These are phyloP conservation scores for Stentor roeselii DNA, from an alignment of 73 alveolate species.

Conservation along the genomic window DNA sequence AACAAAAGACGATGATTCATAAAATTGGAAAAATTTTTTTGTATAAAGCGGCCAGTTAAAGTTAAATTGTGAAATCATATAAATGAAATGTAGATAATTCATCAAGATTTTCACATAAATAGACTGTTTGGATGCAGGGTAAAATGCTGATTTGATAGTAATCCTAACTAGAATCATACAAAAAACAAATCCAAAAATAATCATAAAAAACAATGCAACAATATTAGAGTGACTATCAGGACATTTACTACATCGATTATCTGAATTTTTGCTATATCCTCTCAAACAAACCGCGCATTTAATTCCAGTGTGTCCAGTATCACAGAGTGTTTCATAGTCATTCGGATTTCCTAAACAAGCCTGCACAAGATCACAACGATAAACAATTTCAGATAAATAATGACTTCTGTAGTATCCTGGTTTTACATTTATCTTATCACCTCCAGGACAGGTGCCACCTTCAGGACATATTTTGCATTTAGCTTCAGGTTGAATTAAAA, in stretches of 20 bases:
- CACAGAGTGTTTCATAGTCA: slow-evolving; percentile 31
- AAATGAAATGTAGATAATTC: slow-evolving; percentile 51
- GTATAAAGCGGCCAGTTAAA: slow-evolving; percentile 58
- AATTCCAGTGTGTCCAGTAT: slow-evolving; percentile 38
- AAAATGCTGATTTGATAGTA: neutral
- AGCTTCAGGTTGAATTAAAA: neutral
- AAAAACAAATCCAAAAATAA: neutral
- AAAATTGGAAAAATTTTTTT: slow-evolving; percentile 30
- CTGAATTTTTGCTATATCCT: slow-evolving; percentile 9
- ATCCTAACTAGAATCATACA: neutral
- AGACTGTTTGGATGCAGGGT: slow-evolving; percentile 26
- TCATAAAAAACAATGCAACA: neutral
- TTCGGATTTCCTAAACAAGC: slow-evolving; percentile 41
- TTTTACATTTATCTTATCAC: slow-evolving; percentile 14
- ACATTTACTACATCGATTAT: slow-evolving; percentile 33
- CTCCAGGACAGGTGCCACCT: slow-evolving; percentile 45
- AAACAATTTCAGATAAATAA: slow-evolving; percentile 31
- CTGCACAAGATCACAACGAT: slow-evolving; percentile 27
- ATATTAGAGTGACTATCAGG: slow-evolving; percentile 22
- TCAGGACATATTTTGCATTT: slow-evolving; percentile 35
- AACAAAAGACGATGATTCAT: slow-evolving; percentile 39
- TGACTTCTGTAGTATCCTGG: slow-evolving; percentile 41
- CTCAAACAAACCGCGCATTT: slow-evolving; percentile 31
- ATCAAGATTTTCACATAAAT: slow-evolving; percentile 57
- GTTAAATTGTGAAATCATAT: slow-evolving; percentile 49